Percentiles rank a stretch among this genome's conserved stretches.
These are phyloP conservation scores for Funneliformis geosporum DNA, from an alignment of 192 early-diverging fungal genomes.

Conservation along the genomic window DNA sequence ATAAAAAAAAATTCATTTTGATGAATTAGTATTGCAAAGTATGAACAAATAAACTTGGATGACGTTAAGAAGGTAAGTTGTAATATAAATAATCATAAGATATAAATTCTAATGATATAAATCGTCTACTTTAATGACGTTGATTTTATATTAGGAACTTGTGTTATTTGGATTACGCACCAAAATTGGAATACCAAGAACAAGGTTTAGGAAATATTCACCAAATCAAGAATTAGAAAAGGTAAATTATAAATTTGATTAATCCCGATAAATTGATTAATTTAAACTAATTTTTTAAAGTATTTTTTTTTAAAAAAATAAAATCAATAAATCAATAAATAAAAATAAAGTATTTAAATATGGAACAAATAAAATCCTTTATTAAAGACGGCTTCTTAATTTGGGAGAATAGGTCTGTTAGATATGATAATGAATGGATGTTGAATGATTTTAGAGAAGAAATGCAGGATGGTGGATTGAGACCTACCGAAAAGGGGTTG, in stretches of 20 bases:
- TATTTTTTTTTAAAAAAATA: not conserved
- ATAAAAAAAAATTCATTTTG: not conserved
- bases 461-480: slow-evolving; percentile 32
- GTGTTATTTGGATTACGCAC: slow-evolving; percentile 55
- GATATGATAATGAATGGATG: slow-evolving; percentile 11
- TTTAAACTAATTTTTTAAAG: not conserved
- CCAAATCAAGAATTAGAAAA: slow-evolving; percentile 39
- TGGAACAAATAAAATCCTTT: slow-evolving; percentile 21
- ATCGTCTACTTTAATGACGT: not conserved
- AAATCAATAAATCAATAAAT: not conserved
- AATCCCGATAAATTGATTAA: no score
- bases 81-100: slow-evolving; percentile 7
- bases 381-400: slow-evolving; percentile 32
- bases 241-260: slow-evolving; percentile 32
- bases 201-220: slow-evolving; percentile 37
- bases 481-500: slow-evolving; percentile 55
- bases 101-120: slow-evolving; percentile 14
- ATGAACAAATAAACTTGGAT: slow-evolving; percentile 15
- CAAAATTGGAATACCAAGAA: slow-evolving; percentile 42
- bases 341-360: slow-evolving; percentile 15
- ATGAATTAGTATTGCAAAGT: slow-evolving; percentile 17
- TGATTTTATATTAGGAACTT: slow-evolving; percentile 40
- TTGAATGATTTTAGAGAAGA: slow-evolving; percentile 33
- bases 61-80: slow-evolving; percentile 35
- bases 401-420: slow-evolving; percentile 17